phyloP scores from a whole-genome alignment of 139 green algal genomes.

The Edaphochlamys debaryana region DNA sequence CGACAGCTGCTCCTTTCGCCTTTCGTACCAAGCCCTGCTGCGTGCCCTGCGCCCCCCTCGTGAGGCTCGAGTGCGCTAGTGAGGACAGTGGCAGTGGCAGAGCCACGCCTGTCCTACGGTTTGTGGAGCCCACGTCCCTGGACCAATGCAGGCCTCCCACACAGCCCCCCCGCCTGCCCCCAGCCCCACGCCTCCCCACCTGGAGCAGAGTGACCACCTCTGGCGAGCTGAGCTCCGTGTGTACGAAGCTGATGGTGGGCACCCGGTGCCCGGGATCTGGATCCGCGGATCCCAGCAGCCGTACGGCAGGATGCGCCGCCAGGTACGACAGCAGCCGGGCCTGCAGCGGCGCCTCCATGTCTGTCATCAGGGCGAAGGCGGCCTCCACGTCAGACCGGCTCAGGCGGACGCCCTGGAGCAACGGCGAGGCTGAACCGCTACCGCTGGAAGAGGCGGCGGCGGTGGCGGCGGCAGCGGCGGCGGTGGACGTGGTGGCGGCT shows the following conservation, averaged over 20 bases:
- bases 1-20: too few species aligned
- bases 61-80: too few species aligned
- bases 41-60: too few species aligned
- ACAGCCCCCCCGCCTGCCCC: too few species aligned
- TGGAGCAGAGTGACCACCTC: constrained; percentile 15
- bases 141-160: too few species aligned
- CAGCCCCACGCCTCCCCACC: not conserved
- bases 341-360: constrained; percentile 27
- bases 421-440: not conserved
- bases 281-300: not conserved
- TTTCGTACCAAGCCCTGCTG: too few species aligned
- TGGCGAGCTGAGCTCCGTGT: constrained; percentile 9
- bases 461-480: too few species aligned
- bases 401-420: not conserved
- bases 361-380: constrained; percentile 10
- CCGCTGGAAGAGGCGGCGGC: not conserved
- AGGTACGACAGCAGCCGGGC: constrained; percentile 7
- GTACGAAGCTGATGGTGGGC: constrained; percentile 37
- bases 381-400: constrained; percentile 2
- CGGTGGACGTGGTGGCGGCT: not conserved
- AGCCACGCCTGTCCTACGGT: too few species aligned
- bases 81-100: too few species aligned
- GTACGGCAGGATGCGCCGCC: not conserved
- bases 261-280: not conserved
- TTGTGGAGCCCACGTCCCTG: too few species aligned